Base-by-base conservation (phyloP, 2,329 filamentous ascomycete genomes). In the Scleromitrula shiraiana region DNA sequence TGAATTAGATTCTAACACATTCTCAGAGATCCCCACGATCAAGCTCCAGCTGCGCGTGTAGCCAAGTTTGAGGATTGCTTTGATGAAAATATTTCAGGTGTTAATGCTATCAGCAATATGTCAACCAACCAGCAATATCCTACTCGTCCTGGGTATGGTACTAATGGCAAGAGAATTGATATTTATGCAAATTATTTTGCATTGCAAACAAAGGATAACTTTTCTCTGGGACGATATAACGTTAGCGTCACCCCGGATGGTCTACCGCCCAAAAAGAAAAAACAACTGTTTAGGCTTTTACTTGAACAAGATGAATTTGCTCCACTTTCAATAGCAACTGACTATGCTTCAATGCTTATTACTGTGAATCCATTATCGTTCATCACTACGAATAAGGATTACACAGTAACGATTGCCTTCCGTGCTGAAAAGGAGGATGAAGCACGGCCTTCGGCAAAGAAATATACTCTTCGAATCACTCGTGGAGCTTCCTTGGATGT, bases 161-260 rank as follows among this genome's bases (percentile, higher is more conserved):
- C 57, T 2, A 48, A 52, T 14, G 63, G 63, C 4, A 53, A 48
- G 35, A 46, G 51, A 7, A 51, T 64, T 40, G 37, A 50, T 1
- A 54, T 65, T 0, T 64, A 59, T 42, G 59, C 62, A 26, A 65
- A 65, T 33, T 64, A 62, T 22, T 62, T 62, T 45, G 54, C 60
- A 36, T 29, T 60, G 2, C 48, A 38, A 2, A 51, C 56, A n/a
- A 56, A 52, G 2, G 40, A 49, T 1, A 46, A 54, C 10, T 43
- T 64, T 15, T 45, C 33, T 10, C 41, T 64, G 4, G 57, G 57
- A 19, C 46, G 61, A 27, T 64, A 64, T 51, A 59, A 54, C 22
- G 55, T 65, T 14, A 56, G 57, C 17, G 46, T 64, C 20, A 41
- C 26, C 5, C 59, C 61, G 2, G 54, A 55, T 46, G 19, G 57